Evolutionary conservation across 768 basidiomycete species (phyloP).

Genomic region (Auricularia sp.): DNA sequence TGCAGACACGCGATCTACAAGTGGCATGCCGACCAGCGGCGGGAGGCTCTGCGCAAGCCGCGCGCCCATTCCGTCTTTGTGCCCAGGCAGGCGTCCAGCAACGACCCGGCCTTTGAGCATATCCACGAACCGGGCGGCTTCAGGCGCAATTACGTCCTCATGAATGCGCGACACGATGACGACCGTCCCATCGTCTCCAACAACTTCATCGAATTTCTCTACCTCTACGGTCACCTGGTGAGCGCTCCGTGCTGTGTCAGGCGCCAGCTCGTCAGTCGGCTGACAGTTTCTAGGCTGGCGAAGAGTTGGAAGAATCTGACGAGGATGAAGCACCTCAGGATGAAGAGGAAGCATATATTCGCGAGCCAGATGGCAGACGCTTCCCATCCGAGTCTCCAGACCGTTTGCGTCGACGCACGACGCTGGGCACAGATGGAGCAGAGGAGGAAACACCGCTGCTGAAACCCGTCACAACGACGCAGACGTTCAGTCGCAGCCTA

Average conservation of each 20-base stretch:
- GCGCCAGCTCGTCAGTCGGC: neutral
- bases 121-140: constrained; percentile 92
- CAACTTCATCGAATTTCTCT: constrained; percentile 91
- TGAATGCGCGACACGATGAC: neutral
- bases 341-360: constrained; percentile 31
- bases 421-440: constrained; percentile 3
- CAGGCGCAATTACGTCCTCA: constrained; percentile 5
- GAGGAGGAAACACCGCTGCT: constrained; percentile 21
- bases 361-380: constrained; percentile 9
- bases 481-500: constrained; percentile 38
- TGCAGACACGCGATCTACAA: constrained; percentile 88
- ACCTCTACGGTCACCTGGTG: constrained; percentile 93
- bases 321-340: constrained; percentile 56
- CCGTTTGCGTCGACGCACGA: neutral
- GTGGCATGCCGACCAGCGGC: constrained; percentile 73
- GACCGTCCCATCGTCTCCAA: constrained; percentile 45
- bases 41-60: constrained; percentile 27
- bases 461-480: constrained; percentile 20
- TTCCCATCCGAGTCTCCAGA: neutral
- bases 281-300: constrained; percentile 56
- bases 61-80: constrained; percentile 11
- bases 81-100: constrained; percentile 22
- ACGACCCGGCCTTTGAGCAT: constrained; percentile 76
- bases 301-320: constrained; percentile 82
- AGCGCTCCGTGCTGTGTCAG: constrained; percentile 24